Conservation (phyloP, 768 basidiomycete species). For the Termitomyces sp. region DNA sequence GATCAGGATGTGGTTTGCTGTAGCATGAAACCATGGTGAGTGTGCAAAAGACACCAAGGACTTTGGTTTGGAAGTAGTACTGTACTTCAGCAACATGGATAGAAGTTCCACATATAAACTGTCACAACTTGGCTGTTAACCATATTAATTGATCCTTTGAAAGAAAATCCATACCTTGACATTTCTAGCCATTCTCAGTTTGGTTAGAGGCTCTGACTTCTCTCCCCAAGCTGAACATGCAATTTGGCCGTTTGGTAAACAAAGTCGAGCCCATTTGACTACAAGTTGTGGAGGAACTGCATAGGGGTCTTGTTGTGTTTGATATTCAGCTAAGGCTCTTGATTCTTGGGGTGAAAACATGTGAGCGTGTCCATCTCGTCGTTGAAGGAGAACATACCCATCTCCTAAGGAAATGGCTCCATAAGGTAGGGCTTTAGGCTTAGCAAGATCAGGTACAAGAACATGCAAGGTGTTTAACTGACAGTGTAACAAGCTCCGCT, state of each 20-base stretch:
- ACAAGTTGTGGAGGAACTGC: neutral
- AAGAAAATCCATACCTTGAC: neutral
- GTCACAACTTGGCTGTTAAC: too few relatives aligned
- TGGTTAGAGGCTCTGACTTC: neutral
- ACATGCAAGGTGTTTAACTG: neutral
- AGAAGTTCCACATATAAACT: too few relatives aligned
- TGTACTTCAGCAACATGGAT: neutral
- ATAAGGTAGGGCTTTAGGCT: neutral
- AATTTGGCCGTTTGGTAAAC: neutral
- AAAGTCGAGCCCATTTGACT: neutral
- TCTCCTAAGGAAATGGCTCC: conserved; percentile 1
- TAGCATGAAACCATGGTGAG: neutral
- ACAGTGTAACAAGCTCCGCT: neutral
- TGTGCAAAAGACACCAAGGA: neutral
- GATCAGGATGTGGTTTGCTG: neutral
- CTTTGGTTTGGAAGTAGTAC: neutral
- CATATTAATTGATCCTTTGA: too few relatives aligned
- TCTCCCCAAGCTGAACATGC: neutral
- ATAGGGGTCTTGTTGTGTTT: neutral
- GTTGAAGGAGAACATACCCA: conserved; percentile 2
- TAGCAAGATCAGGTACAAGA: neutral
- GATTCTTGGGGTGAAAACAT: neutral
- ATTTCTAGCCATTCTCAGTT: neutral
- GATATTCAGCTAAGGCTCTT: neutral
- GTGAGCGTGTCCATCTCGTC: neutral